Evolutionary conservation across 1,284 basidiomycete genomes (phyloP).

Genomic region (Sporisorium sorghi): DNA sequence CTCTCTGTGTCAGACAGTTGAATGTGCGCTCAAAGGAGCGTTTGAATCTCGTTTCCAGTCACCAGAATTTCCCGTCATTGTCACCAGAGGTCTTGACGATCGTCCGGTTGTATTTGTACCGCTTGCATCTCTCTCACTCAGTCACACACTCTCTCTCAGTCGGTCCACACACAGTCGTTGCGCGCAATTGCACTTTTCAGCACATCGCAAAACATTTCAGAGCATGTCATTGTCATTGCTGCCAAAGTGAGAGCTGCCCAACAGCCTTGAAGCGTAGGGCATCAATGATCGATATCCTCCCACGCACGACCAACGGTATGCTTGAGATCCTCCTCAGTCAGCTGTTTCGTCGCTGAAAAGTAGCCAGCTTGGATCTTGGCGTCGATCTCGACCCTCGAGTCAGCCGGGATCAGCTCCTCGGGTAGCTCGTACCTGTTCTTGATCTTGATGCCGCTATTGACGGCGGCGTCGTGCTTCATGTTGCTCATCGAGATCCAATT

Average conservation of each 20-base stretch:
- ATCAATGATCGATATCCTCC: constrained; percentile 72
- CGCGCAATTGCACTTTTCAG: background rate
- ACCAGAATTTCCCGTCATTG: too few relatives aligned
- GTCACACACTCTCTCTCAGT: background rate
- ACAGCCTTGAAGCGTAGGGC: too few relatives aligned
- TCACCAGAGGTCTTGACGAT: background rate
- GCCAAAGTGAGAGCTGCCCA: too few relatives aligned
- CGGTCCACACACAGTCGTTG: background rate
- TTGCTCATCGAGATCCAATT: constrained; percentile 83
- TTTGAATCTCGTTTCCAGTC: too few relatives aligned
- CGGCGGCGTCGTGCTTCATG: constrained; percentile 88
- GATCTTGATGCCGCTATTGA: constrained; percentile 87
- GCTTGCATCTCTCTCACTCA: background rate
- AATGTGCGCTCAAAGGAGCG: background rate
- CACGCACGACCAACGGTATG: constrained; percentile 83
- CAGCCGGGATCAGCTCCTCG: constrained; percentile 58
- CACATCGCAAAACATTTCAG: too few relatives aligned
- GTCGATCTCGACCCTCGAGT: constrained; percentile 59
- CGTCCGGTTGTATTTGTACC: background rate
- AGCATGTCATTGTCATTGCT: too few relatives aligned
- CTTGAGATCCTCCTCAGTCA: constrained; percentile 54
- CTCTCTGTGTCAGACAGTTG: background rate
- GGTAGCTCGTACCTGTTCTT: constrained; percentile 70
- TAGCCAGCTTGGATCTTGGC: constrained; percentile 82
- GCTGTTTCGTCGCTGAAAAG: constrained; percentile 49